These are phyloP conservation scores for Fragaria nilgerrensis DNA, from an alignment of 306 rosid genomes.

Conservation along the genomic window DNA sequence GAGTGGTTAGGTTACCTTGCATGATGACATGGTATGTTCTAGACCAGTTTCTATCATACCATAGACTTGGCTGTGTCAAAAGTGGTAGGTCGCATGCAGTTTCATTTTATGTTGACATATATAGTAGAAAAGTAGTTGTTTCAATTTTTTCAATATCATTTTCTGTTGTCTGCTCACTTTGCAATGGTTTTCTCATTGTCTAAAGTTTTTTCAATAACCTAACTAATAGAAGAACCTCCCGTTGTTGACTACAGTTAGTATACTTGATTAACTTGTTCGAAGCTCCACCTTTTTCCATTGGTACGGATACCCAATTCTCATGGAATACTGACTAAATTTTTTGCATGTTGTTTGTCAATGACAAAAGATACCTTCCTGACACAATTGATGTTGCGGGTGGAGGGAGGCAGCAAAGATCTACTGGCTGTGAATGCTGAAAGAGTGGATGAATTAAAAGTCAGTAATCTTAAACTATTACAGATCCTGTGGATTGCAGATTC, in stretches of 20 bases:
- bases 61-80: not conserved
- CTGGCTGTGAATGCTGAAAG: constrained; percentile 85
- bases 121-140: not conserved
- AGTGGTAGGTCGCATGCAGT: not conserved
- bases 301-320: not conserved
- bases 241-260: not conserved
- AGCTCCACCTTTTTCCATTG: not conserved
- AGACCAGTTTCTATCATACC: not conserved
- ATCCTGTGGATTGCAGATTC: constrained; percentile 26
- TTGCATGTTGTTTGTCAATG: constrained; percentile 1
- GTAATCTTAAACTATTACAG: no score
- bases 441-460: constrained; percentile 11
- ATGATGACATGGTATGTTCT: not conserved
- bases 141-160: not conserved
- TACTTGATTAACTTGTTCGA: not conserved
- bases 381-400: constrained; percentile 78
- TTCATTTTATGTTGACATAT: not conserved
- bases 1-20: not conserved
- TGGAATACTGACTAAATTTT: constrained; percentile 8
- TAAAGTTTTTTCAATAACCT: not conserved
- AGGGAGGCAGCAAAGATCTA: constrained; percentile 83
- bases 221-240: not conserved
- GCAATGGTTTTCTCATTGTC: not conserved
- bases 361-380: constrained; percentile 80
- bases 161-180: not conserved